Evolutionary conservation across 2,329 filamentous ascomycete genomes (phyloP).

Genomic region (Penicillium sp.): DNA sequence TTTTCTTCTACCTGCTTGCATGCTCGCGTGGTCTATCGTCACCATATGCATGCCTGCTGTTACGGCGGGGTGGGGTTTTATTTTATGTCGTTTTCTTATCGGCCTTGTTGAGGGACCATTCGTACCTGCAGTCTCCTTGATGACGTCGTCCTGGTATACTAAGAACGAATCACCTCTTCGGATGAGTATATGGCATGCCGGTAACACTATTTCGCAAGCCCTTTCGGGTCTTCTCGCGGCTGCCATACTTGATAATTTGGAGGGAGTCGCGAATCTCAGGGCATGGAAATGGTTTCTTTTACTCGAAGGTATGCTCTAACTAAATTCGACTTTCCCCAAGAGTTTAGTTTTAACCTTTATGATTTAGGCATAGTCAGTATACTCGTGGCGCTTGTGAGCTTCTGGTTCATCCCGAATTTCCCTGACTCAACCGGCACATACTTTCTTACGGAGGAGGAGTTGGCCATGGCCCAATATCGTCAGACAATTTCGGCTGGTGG

Average conservation of each 20-base stretch:
- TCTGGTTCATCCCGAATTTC: constrained; percentile 1
- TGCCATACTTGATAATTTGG: neutral
- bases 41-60: constrained; percentile 1
- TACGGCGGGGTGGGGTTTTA: neutral
- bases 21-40: neutral
- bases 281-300: constrained; percentile 1
- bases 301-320: neutral
- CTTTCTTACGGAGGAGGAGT: neutral
- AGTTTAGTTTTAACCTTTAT: neutral
- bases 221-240: neutral
- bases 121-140: neutral
- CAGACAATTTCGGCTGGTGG: neutral
- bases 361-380: neutral
- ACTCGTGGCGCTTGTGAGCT: neutral
- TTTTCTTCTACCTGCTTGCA: neutral
- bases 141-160: neutral
- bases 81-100: constrained; percentile 1
- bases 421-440: neutral
- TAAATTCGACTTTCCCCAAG: neutral
- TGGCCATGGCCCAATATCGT: neutral
- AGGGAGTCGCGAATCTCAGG: neutral
- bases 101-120: constrained; percentile 1
- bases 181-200: constrained; percentile 1
- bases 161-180: neutral
- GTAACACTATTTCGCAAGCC: neutral